phyloP scores from a whole-genome alignment of 768 basidiomycete genomes.

The Leccinum rimulosum region DNA sequence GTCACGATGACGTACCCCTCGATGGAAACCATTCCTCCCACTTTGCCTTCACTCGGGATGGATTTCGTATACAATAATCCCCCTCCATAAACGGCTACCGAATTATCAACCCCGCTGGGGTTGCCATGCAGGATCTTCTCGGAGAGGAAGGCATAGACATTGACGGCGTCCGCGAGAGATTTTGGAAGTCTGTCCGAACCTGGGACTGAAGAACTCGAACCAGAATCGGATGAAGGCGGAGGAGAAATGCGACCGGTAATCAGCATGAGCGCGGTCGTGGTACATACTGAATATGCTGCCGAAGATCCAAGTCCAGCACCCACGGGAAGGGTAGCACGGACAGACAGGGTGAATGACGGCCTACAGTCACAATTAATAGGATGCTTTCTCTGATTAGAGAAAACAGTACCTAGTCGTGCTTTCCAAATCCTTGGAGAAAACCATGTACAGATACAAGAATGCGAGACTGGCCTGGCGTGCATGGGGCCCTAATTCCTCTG shows the following conservation, averaged over 20 bases:
- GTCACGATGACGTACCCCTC: slow-evolving; percentile 60
- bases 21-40: slow-evolving; percentile 81
- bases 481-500: slow-evolving; percentile 30
- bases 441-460: slow-evolving; percentile 94
- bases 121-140: slow-evolving; percentile 98
- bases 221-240: slow-evolving; percentile 36
- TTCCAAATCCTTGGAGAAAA: slow-evolving; percentile 45
- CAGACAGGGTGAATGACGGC: slow-evolving; percentile 73
- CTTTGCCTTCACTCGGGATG: slow-evolving; percentile 52
- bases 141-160: slow-evolving; percentile 89
- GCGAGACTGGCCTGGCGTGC: slow-evolving; percentile 56
- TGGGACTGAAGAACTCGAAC: slow-evolving; percentile 28
- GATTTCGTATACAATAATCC: slow-evolving; percentile 86
- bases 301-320: slow-evolving; percentile 97
- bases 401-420: slow-evolving; percentile 52
- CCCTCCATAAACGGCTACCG: slow-evolving; percentile 89
- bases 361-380: slow-evolving; percentile 36
- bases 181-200: slow-evolving; percentile 57
- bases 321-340: slow-evolving; percentile 88
- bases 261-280: slow-evolving; percentile 76
- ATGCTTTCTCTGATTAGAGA: slow-evolving; percentile 16
- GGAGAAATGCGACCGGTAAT: slow-evolving; percentile 65
- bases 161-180: slow-evolving; percentile 72
- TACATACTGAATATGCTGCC: slow-evolving; percentile 90
- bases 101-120: slow-evolving; percentile 97